These are phyloP conservation scores for Diacronema lutheri DNA, from an alignment of 78 protist species.

Conservation along the genomic window DNA sequence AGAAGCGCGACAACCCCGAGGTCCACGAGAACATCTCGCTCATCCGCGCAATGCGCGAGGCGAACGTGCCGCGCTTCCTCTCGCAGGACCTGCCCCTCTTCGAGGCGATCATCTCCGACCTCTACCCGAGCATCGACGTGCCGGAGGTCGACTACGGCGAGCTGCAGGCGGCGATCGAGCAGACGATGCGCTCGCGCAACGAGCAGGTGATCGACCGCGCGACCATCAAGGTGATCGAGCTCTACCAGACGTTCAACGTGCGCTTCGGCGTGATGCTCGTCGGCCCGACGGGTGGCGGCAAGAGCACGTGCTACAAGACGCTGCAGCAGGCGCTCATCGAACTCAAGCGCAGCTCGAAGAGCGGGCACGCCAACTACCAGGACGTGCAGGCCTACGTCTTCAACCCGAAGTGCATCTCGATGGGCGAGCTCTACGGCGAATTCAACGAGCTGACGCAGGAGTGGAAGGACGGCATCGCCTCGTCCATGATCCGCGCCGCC, in stretches of 20 bases:
- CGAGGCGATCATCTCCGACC: slow-evolving; percentile 70
- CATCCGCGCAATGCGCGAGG: slow-evolving; percentile 77
- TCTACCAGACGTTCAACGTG: slow-evolving; percentile 69
- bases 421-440: slow-evolving; percentile 81
- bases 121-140: slow-evolving; percentile 73
- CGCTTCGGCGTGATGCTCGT: slow-evolving; percentile 85
- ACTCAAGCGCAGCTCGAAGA: slow-evolving; percentile 3
- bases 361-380: background rate
- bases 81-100: slow-evolving; percentile 80
- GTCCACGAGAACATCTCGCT: slow-evolving; percentile 69
- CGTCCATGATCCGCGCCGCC: slow-evolving; percentile 47
- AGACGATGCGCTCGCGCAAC: background rate
- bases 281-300: slow-evolving; percentile 81
- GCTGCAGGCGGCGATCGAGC: slow-evolving; percentile 46
- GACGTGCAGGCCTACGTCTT: slow-evolving; percentile 38
- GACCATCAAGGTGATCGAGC: slow-evolving; percentile 51
- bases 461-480: slow-evolving; percentile 78
- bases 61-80: slow-evolving; percentile 83
- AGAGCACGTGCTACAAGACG: slow-evolving; percentile 28
- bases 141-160: slow-evolving; percentile 67
- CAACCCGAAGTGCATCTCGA: slow-evolving; percentile 78
- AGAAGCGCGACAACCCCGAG: slow-evolving; percentile 63
- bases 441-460: slow-evolving; percentile 67
- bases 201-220: background rate
- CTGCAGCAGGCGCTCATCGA: slow-evolving; percentile 44